Evolutionary conservation across 495 filamentous ascomycete genomes (phyloP).

Genomic region (Talaromyces wortmannii): DNA sequence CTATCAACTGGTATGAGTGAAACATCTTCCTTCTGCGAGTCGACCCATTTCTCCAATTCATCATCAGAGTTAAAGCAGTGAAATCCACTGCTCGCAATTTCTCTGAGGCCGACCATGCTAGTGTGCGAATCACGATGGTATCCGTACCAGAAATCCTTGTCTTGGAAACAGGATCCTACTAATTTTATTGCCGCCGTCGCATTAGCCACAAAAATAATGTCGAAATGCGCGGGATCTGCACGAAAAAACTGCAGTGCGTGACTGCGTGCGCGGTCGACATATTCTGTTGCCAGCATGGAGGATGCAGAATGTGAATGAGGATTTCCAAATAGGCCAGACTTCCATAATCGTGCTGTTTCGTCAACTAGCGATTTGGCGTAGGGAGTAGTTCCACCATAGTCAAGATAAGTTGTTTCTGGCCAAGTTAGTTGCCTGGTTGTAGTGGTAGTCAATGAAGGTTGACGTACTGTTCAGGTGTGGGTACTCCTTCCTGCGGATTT

Average conservation of each 20-base stretch:
- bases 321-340: slow-evolving; percentile 60
- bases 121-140: slow-evolving; percentile 73
- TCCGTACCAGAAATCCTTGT: slow-evolving; percentile 57
- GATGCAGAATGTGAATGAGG: slow-evolving; percentile 68
- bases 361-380: slow-evolving; percentile 58
- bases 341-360: slow-evolving; percentile 50
- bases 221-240: slow-evolving; percentile 56
- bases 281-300: slow-evolving; percentile 52
- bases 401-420: slow-evolving; percentile 52
- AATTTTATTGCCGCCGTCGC: slow-evolving; percentile 65
- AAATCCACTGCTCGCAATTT: slow-evolving; percentile 46
- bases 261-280: slow-evolving; percentile 52
- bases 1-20: slow-evolving; percentile 12
- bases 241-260: slow-evolving; percentile 55
- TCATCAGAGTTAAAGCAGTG: slow-evolving; percentile 57
- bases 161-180: slow-evolving; percentile 57
- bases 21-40: neutral
- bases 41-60: slow-evolving; percentile 63
- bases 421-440: neutral
- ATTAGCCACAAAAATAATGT: slow-evolving; percentile 63
- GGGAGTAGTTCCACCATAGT: slow-evolving; percentile 70
- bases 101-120: slow-evolving; percentile 63
- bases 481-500: slow-evolving; percentile 31
- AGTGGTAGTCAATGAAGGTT: neutral
- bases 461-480: slow-evolving; percentile 30